Percentiles rank a stretch among this genome's conserved stretches.
Evolutionary conservation across 345 rosid species (phyloP).

Genomic region (Cardamine occulta): DNA sequence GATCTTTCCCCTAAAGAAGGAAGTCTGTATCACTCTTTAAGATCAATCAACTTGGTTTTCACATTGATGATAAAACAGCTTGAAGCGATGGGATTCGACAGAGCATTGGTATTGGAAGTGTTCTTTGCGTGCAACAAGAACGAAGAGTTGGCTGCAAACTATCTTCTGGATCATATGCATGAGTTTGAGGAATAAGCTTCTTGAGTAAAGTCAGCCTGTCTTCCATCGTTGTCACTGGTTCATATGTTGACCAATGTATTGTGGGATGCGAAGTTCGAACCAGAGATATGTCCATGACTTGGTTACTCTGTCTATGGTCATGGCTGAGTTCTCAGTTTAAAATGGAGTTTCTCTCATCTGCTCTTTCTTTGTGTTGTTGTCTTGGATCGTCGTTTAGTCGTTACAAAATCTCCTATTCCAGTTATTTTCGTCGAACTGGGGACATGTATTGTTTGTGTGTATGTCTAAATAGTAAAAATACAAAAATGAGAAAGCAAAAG

Average conservation of each 20-base stretch:
- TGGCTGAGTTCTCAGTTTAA: constrained; percentile 15
- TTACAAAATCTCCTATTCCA: constrained; percentile 21
- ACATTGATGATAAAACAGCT: constrained; percentile 50
- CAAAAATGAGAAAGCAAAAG: not conserved
- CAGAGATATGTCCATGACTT: constrained; percentile 15
- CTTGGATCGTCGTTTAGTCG: constrained; percentile 9
- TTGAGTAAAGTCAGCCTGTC: not conserved
- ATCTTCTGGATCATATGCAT: constrained; percentile 86
- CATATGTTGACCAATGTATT: constrained; percentile 23
- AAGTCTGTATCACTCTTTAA: not conserved
- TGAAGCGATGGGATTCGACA: constrained; percentile 91
- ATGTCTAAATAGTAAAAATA: constrained; percentile 5
- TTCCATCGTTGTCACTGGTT: constrained; percentile 8
- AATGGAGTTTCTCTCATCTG: constrained; percentile 19
- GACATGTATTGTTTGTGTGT: constrained; percentile 3
- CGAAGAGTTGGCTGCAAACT: constrained; percentile 92
- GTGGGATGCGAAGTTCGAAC: constrained; percentile 25
- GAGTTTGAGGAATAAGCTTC: constrained; percentile 75
- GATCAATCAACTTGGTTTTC: not conserved
- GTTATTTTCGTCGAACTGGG: constrained; percentile 14
- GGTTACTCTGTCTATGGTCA: constrained; percentile 24
- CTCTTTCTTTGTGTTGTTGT: constrained; percentile 19
- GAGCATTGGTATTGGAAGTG: constrained; percentile 76
- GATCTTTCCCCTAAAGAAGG: not conserved
- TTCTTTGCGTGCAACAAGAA: constrained; percentile 95